A percentile compares a stretch with the other conserved stretches of the same genome.
Evolutionary conservation across 2,329 filamentous ascomycete genomes (phyloP).

Genomic region (Epichloe aotearoae): DNA sequence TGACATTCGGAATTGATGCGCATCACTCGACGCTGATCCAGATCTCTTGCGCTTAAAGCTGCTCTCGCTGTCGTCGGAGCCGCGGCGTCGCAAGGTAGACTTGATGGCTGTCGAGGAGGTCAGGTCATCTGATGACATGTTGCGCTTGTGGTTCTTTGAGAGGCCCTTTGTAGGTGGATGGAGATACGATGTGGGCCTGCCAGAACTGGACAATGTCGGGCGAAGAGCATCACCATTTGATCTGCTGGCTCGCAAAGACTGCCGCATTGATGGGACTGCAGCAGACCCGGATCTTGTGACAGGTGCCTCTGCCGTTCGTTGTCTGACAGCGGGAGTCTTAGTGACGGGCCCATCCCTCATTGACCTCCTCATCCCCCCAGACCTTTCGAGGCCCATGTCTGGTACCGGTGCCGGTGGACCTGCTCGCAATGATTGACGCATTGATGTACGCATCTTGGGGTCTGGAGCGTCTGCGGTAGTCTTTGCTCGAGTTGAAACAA

Average conservation of each 20-base stretch:
- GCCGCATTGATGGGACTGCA: conserved; percentile 9
- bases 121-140: conserved; percentile 14
- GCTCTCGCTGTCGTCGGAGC: conserved; percentile 60
- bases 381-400: conserved; percentile 7
- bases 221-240: conserved; percentile 3
- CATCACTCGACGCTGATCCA: conserved; percentile 23
- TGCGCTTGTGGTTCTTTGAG: conserved; percentile 11
- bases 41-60: conserved; percentile 61
- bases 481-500: neutral
- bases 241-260: conserved; percentile 12
- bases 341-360: conserved; percentile 12
- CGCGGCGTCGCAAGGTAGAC: conserved; percentile 34
- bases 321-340: neutral
- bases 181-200: conserved; percentile 20
- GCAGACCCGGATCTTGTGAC: neutral
- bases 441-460: conserved; percentile 31
- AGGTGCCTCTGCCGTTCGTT: neutral
- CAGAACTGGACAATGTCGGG: conserved; percentile 5
- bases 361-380: conserved; percentile 20
- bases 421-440: conserved; percentile 35
- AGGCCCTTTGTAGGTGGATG: conserved; percentile 8
- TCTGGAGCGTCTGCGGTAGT: neutral
- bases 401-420: conserved; percentile 11
- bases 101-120: conserved; percentile 12
- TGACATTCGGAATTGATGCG: conserved; percentile 54